Evolutionary conservation across 2,329 filamentous ascomycete genomes (phyloP), one percentile per base, ranked within the genome.

Genomic region (Aspergillus pseudoterreus): DNA sequence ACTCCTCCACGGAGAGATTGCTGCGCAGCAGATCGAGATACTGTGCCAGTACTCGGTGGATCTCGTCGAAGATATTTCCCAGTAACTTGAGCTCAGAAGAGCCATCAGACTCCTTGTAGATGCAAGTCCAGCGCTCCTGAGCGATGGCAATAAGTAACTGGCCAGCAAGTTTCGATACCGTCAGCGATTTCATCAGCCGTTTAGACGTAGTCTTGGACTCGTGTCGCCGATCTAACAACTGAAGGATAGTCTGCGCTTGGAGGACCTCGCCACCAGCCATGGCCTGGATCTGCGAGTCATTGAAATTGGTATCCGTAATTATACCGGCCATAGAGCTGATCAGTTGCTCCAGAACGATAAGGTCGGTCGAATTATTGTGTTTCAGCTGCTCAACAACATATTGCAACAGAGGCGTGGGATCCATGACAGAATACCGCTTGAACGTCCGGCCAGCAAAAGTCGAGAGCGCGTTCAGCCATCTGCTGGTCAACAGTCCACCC

Each of bases 311-410:
- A 54, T 92, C 87, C 4, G 92, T 85, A 11, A 92, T 86, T 53
- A 99, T 92, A 43, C 95, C 95, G 15, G 90, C 90, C 94, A 99
- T 97, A 2, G 88, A 89, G 33, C 85, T 84, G 47, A 97, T 87
- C 54, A 99, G 82, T 64, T 97, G 90, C 65, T 94, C 88, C 39
- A 99, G 76, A 54, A 99, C 89, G 57, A 96, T 90, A 32, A 99
- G 78, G 68, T 97, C 92, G 9, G 89, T 95, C 0, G 91, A 87
- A 60, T 95, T 95, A 56, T 92, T 88, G 45, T 81, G 81, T 45
- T 85, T 82, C 4, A 99, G 81, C 67, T 96, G 91, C 54, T 90
- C 81, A 43, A 90, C 87, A 57, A 97, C 88, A 67, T 96, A 97
- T 69, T 92, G 88, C 46, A 99, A 78, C 15, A 99, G 82, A 0